These are phyloP conservation scores for Dendrocalamus sinicus DNA, from an alignment of 176 grass and related monocot species.

Conservation along the genomic window DNA sequence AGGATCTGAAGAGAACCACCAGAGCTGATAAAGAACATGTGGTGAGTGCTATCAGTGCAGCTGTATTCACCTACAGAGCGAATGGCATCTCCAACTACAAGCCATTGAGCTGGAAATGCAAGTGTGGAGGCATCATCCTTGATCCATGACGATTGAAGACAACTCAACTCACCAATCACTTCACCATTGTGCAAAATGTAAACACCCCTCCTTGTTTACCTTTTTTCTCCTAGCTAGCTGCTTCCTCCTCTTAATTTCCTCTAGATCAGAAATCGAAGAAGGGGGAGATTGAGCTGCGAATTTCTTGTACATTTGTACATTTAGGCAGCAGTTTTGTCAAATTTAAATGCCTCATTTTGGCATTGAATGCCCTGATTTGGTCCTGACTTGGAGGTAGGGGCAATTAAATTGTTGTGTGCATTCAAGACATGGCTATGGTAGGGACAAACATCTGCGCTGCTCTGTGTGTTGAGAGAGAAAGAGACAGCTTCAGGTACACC, in stretches of 20 bases:
- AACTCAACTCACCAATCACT: neutral
- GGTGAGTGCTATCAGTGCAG: neutral
- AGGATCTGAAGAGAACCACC: neutral
- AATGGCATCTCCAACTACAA: conserved; percentile 81
- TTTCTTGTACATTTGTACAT: conserved; percentile 45
- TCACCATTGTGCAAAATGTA: conserved; percentile 34
- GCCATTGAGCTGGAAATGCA: conserved; percentile 94
- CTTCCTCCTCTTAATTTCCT: conserved; percentile 18
- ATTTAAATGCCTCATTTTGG: neutral
- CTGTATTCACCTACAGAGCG: conserved; percentile 46
- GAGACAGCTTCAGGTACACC: conserved; percentile 14
- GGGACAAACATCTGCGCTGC: conserved; percentile 32
- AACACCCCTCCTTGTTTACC: neutral
- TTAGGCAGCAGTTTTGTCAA: conserved; percentile 37
- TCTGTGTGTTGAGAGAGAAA: neutral
- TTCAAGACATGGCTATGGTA: conserved; percentile 23
- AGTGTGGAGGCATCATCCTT: conserved; percentile 72
- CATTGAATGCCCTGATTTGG: conserved; percentile 42
- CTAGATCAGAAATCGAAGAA: neutral
- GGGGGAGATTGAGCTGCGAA: neutral
- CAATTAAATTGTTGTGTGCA: conserved; percentile 8
- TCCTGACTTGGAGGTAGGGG: conserved; percentile 43
- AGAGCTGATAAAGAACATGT: neutral
- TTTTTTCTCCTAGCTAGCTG: neutral
- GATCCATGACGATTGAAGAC: conserved; percentile 46